A percentile compares a stretch with the other conserved stretches of the same genome.
These are phyloP conservation scores for Cordyceps farinosa DNA, from an alignment of 2,329 filamentous ascomycete genomes.

Conservation along the genomic window DNA sequence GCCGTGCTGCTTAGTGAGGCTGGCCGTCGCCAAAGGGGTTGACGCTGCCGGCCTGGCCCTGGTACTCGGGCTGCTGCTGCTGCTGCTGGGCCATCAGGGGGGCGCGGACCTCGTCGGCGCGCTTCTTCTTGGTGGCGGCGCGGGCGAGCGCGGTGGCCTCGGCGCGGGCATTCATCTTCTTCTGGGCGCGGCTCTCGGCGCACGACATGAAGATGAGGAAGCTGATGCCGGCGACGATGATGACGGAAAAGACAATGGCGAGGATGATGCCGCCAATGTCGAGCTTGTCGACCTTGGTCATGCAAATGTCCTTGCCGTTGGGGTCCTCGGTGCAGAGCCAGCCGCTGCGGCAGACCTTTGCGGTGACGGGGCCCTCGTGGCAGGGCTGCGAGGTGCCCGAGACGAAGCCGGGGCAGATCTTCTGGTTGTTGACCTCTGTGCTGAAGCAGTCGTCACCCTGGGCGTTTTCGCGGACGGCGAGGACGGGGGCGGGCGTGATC, in stretches of 20 bases:
- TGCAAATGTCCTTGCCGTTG: conserved; percentile 37
- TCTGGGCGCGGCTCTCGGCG: conserved; percentile 45
- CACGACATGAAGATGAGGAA: conserved; percentile 50
- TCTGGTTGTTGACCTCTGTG: conserved; percentile 33
- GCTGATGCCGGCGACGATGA: conserved; percentile 35
- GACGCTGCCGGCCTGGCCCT: conserved; percentile 17
- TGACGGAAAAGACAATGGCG: conserved; percentile 44
- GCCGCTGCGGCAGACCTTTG: conserved; percentile 40
- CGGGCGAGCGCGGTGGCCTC: conserved; percentile 50
- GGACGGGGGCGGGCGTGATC: conserved; percentile 19
- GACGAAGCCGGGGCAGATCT: conserved; percentile 38
- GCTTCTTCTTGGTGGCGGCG: conserved; percentile 44
- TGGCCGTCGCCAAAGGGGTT: conserved; percentile 39
- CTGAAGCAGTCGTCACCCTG: conserved; percentile 33
- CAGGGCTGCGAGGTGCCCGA: conserved; percentile 39
- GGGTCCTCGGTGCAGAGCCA: conserved; percentile 43
- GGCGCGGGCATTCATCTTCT: conserved; percentile 40
- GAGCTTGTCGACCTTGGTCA: conserved; percentile 38
- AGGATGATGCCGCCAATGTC: conserved; percentile 46
- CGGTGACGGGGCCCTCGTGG: conserved; percentile 33
- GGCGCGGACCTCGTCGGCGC: conserved; percentile 31
- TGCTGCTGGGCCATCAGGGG: conserved; percentile 36
- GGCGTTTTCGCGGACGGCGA: conserved; percentile 18
- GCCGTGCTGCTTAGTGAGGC: conserved; percentile 16
- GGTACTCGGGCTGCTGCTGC: conserved; percentile 20